Conservation (phyloP, 768 basidiomycete genomes). For the Podaxis sp. region DNA sequence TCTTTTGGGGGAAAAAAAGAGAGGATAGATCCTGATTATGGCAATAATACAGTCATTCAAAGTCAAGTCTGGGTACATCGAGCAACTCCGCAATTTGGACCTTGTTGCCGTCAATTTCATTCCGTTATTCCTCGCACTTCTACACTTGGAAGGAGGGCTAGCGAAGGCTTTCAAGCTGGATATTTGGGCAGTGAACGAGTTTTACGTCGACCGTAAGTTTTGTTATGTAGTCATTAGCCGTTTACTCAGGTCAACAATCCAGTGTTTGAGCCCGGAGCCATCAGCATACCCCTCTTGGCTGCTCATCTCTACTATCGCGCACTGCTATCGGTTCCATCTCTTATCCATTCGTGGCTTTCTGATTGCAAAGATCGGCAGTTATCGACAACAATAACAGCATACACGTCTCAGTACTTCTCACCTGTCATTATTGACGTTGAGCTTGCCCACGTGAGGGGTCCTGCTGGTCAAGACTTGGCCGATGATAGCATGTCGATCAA, state of each 20-base stretch:
- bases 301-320: slow-evolving; percentile 90
- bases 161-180: slow-evolving; percentile 76
- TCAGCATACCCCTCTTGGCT: slow-evolving; percentile 60
- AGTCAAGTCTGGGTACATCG: slow-evolving; percentile 80
- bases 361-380: slow-evolving; percentile 89
- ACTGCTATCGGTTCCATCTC: slow-evolving; percentile 76
- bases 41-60: slow-evolving; percentile 64
- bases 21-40: neutral
- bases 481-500: slow-evolving; percentile 83
- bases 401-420: slow-evolving; percentile 83
- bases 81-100: slow-evolving; percentile 70
- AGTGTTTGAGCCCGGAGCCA: slow-evolving; percentile 57
- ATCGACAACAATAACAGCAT: slow-evolving; percentile 66
- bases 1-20: neutral
- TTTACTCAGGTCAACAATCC: neutral
- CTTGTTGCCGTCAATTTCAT: slow-evolving; percentile 65
- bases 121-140: slow-evolving; percentile 61
- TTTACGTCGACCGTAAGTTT: slow-evolving; percentile 63
- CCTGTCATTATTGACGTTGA: slow-evolving; percentile 84
- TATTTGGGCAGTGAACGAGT: slow-evolving; percentile 82
- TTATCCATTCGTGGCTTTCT: slow-evolving; percentile 81
- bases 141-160: slow-evolving; percentile 64
- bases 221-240: neutral
- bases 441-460: slow-evolving; percentile 64
- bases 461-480: slow-evolving; percentile 49